Conservation (phyloP, 805 yeast genomes). For the Sugiyamaella marilandica region DNA sequence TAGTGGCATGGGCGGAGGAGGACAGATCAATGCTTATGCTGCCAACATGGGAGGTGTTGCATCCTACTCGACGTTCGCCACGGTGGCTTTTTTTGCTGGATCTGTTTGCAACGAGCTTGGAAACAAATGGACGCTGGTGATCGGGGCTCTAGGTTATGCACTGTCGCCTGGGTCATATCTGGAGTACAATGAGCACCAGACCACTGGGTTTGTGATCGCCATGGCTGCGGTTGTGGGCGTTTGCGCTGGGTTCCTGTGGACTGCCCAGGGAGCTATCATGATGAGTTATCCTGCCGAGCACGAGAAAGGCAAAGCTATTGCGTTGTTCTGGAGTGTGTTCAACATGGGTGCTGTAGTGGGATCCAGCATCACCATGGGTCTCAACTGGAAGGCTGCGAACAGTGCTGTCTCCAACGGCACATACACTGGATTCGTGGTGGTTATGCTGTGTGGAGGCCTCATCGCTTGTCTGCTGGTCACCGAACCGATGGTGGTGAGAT, state of each 20-base stretch:
- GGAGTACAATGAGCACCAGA: slow-evolving; percentile 40
- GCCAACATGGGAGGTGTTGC: slow-evolving; percentile 38
- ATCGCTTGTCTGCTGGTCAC: slow-evolving; percentile 29
- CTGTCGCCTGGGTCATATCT: slow-evolving; percentile 47
- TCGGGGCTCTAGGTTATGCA: slow-evolving; percentile 50
- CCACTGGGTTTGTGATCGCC: slow-evolving; percentile 47
- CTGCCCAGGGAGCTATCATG: slow-evolving; percentile 50
- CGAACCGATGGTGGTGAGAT: slow-evolving; percentile 37
- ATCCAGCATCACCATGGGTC: slow-evolving; percentile 47
- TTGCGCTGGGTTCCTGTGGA: slow-evolving; percentile 50
- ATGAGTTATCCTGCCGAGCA: slow-evolving; percentile 51
- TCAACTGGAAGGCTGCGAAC: slow-evolving; percentile 36
- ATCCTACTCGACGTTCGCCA: slow-evolving; percentile 32
- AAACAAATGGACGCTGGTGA: slow-evolving; percentile 29
- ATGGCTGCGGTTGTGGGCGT: slow-evolving; percentile 52
- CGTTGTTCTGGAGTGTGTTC: slow-evolving; percentile 52
- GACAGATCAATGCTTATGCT: slow-evolving; percentile 27
- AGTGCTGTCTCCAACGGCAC: slow-evolving; percentile 40
- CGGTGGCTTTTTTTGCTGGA: slow-evolving; percentile 26
- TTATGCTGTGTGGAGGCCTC: slow-evolving; percentile 43
- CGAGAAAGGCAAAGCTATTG: slow-evolving; percentile 45
- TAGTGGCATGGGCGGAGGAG: slow-evolving; percentile 29
- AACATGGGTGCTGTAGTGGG: slow-evolving; percentile 57
- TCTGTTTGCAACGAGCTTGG: slow-evolving; percentile 25
- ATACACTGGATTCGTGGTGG: slow-evolving; percentile 46